These are phyloP conservation scores for Cydonia oblonga DNA, from an alignment of 331 rosid species.

Conservation along the genomic window DNA sequence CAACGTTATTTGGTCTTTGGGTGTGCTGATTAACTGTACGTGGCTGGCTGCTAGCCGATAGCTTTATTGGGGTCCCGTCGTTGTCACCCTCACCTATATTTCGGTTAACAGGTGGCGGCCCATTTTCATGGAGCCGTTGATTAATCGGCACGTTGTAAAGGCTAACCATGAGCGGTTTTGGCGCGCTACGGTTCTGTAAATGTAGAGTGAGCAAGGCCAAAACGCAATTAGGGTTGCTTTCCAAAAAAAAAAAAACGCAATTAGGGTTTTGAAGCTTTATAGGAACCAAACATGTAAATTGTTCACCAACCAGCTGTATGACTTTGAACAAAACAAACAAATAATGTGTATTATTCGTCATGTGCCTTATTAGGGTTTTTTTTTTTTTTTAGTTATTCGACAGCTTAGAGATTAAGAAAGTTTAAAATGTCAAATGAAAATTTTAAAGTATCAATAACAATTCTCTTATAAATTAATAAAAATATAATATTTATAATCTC, in stretches of 20 bases:
- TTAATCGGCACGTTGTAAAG: not conserved
- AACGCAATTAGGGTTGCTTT: not conserved
- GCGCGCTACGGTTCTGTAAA: conserved; percentile 1
- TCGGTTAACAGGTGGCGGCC: not conserved
- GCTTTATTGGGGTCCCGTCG: not conserved
- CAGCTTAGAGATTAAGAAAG: not conserved
- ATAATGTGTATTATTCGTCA: not conserved
- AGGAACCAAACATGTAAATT: not conserved
- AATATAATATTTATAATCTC: no score
- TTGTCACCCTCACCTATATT: not conserved
- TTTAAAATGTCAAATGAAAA: no score
- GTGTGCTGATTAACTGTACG: not conserved
- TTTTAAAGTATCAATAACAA: no score
- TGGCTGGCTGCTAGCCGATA: not conserved
- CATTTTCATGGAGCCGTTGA: not conserved
- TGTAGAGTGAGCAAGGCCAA: not conserved
- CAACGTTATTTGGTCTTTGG: not conserved
- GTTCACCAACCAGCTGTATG: not conserved
- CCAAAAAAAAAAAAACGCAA: no score
- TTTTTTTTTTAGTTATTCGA: not conserved
- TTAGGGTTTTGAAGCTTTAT: not conserved
- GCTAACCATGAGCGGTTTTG: not conserved
- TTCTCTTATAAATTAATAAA: no score
- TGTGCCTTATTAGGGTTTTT: not conserved
- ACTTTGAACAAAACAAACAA: not conserved